Base-by-base conservation (phyloP, 176 grass and related monocot species). In the Chrysopogon serrulatus region DNA sequence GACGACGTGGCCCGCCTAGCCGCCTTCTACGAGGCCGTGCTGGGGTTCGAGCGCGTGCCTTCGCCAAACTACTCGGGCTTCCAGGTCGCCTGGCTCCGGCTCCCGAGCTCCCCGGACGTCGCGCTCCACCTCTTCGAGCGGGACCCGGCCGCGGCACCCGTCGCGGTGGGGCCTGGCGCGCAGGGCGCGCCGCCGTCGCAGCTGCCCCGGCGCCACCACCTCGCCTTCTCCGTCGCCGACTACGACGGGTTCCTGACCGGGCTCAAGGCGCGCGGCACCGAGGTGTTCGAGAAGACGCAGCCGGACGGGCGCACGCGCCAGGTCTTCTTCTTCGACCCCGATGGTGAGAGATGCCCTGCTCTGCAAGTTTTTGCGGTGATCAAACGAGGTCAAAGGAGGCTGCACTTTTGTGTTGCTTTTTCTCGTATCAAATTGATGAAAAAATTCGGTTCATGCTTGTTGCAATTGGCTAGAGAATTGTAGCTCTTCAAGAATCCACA, bases 311-410 rank as follows among this genome's bases (percentile, higher is more conserved):
- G 44, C 83, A 99, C 93, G 23, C 89, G 92, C 80, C 87, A 99
- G 87, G 83, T 96, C 49, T 99, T 96, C 91, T 98, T 99, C 87
- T 99, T 99, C 85, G 93, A 99, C 79, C 96, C 96, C 37, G 96
- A 98, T 16, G 95, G 92, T 92, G 70, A 69, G 71, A 61, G 47
- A 68, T 42, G 28, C 31, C 61, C 11, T 32, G 6, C 41, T 65
- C 37, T n/a, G n/a, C n/a, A n/a, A n/a, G 1, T 33, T 33, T 9
- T 3, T 34, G 42, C 16, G 6, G 28, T 60, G 56, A 34, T 66
- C 4, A 32, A 47, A 15, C 2, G 34, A 19, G 21, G 23, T 12
- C 28, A 4, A 35, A 61, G 35, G 35, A 59, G 35, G 14, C 27
- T 56, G n/a, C 15, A 60, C 33, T 4, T 24, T 16, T 13, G 13